These are phyloP conservation scores for Calophaca sinica DNA, from an alignment of 306 rosid species.

Conservation along the genomic window DNA sequence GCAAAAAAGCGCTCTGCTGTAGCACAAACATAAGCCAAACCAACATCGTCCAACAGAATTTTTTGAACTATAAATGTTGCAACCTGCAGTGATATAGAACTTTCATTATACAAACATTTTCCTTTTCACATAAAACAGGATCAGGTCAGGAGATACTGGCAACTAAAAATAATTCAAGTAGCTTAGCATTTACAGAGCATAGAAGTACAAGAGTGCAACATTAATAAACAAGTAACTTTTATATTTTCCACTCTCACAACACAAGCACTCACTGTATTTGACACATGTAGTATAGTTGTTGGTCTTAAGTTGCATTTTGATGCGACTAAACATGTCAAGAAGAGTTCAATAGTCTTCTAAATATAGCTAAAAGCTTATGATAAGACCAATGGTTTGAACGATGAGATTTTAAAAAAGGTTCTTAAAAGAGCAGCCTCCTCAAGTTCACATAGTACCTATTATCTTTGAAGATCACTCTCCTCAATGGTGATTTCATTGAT, in stretches of 20 bases:
- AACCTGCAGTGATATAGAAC: constrained; percentile 57
- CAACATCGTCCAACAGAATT: constrained; percentile 75
- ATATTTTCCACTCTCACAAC: background rate
- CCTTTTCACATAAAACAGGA: background rate
- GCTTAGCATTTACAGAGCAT: background rate
- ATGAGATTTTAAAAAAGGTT: too few species aligned
- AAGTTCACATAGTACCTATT: too few species aligned
- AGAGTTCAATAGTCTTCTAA: too few species aligned
- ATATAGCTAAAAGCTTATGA: too few species aligned
- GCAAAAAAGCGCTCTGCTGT: constrained; percentile 74
- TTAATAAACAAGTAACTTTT: constrained; percentile 9
- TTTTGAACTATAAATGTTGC: constrained; percentile 80
- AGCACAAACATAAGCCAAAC: constrained; percentile 76
- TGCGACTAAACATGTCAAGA: too few species aligned
- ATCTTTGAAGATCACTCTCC: too few species aligned
- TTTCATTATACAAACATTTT: constrained; percentile 44
- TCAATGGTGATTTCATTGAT: too few species aligned
- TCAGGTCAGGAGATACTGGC: constrained; percentile 17
- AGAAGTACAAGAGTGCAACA: background rate
- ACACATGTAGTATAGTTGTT: too few species aligned
- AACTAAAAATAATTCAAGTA: constrained; percentile 9
- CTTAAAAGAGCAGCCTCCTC: too few species aligned
- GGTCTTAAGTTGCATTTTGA: too few species aligned
- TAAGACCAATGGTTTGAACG: too few species aligned
- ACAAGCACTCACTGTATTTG: too few species aligned